phyloP scores from a whole-genome alignment of 441 rosid genomes.

The Aquilaria agallochum region DNA sequence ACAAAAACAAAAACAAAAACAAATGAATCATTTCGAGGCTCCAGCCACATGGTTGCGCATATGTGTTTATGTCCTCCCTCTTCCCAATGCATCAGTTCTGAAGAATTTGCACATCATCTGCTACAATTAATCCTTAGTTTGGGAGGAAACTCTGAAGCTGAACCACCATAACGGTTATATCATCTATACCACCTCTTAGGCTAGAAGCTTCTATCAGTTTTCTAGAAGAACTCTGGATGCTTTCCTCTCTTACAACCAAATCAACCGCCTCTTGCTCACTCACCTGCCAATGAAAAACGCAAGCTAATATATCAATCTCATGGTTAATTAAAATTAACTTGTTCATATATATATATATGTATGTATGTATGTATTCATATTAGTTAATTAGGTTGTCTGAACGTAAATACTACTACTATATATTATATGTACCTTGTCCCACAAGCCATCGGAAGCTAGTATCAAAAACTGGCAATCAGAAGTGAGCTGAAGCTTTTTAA shows the following conservation, averaged over 20 bases:
- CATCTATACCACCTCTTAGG: neutral
- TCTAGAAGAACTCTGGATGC: neutral
- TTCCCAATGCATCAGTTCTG: too few species aligned
- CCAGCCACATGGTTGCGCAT: too few species aligned
- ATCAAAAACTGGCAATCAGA: constrained; percentile 41
- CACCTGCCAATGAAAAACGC: constrained; percentile 23
- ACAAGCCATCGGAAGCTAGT: constrained; percentile 50
- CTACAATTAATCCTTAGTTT: too few species aligned
- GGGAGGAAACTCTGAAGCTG: neutral
- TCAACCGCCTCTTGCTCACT: constrained; percentile 45
- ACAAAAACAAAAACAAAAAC: too few species aligned
- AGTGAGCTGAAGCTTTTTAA: constrained; percentile 24
- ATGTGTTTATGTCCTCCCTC: too few species aligned
- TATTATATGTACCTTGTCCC: constrained; percentile 41
- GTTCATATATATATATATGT: neutral
- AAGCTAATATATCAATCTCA: too few species aligned
- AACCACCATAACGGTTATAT: neutral
- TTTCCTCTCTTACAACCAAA: constrained; percentile 11
- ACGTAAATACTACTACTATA: neutral
- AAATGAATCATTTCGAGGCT: too few species aligned
- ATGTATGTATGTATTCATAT: too few species aligned
- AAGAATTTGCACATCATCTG: too few species aligned
- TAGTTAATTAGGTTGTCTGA: too few species aligned
- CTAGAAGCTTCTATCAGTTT: neutral
- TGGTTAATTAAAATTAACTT: neutral